Conservation (phyloP, 2,329 filamentous ascomycete genomes). For the Hymenoscyphus occultus region DNA sequence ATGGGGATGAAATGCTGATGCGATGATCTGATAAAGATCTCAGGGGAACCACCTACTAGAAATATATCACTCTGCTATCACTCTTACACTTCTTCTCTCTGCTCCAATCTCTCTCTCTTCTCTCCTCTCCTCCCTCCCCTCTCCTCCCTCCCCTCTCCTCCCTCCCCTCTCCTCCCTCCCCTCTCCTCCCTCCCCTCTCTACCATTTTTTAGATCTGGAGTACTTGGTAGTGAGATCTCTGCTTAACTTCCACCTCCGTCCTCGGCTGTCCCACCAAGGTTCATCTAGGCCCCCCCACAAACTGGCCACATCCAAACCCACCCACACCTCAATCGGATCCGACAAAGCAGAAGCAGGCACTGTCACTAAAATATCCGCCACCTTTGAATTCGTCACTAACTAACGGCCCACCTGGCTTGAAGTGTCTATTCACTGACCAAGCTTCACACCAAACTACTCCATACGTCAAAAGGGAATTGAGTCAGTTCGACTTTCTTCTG, state of each 20-base stretch:
- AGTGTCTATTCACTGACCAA: background rate
- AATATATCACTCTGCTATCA: background rate
- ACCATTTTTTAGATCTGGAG: background rate
- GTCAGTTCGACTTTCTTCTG: background rate
- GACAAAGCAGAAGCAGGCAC: background rate
- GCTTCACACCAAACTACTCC: too few relatives aligned
- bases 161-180: background rate
- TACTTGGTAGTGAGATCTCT: too few relatives aligned
- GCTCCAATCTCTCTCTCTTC: background rate
- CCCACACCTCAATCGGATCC: background rate
- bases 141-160: background rate
- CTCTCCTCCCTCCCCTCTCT: background rate
- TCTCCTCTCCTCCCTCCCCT: background rate
- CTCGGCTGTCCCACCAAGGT: background rate
- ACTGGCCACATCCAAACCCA: background rate
- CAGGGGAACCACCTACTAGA: background rate
- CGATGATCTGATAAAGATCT: conserved; percentile 3
- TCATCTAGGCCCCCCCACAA: background rate
- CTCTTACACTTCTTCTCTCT: background rate
- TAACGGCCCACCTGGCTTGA: background rate
- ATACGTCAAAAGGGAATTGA: background rate
- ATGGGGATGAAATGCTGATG: background rate
- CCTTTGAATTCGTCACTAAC: background rate
- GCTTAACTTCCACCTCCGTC: background rate
- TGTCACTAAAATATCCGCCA: background rate